These are phyloP conservation scores for Talaromyces sp. DNA, from an alignment of 2,329 filamentous ascomycete species.

Conservation along the genomic window DNA sequence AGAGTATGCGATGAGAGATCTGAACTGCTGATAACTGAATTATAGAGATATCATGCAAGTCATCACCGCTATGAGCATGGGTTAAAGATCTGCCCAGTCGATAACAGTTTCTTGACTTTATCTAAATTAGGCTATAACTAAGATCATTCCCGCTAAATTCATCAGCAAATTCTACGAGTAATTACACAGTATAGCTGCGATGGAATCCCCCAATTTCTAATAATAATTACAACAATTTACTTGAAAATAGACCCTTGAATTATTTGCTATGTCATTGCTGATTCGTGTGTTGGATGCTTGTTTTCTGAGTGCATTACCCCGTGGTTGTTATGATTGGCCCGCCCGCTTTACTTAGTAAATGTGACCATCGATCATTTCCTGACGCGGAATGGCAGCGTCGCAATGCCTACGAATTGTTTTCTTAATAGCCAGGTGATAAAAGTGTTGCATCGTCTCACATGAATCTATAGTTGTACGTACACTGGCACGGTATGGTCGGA, in stretches of 20 bases:
- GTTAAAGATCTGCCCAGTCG: neutral
- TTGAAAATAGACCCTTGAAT: too few relatives aligned
- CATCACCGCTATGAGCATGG: neutral
- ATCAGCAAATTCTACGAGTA: too few relatives aligned
- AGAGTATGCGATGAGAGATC: neutral
- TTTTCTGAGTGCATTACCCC: neutral
- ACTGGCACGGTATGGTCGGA: neutral
- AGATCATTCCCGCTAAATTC: neutral
- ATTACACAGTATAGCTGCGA: too few relatives aligned
- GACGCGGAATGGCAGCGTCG: neutral
- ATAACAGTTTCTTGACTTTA: neutral
- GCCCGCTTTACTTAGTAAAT: neutral
- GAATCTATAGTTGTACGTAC: neutral
- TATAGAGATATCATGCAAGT: neutral
- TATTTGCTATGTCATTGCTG: too few relatives aligned
- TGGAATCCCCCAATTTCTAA: neutral
- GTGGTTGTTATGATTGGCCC: neutral
- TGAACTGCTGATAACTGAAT: too few relatives aligned
- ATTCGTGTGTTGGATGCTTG: neutral
- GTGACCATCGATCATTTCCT: neutral
- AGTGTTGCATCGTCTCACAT: neutral
- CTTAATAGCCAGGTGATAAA: neutral
- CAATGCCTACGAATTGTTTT: neutral
- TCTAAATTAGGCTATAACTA: neutral
- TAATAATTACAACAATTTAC: neutral